Conservation (phyloP, 495 filamentous ascomycete genomes). For the Penicillium salamii region DNA sequence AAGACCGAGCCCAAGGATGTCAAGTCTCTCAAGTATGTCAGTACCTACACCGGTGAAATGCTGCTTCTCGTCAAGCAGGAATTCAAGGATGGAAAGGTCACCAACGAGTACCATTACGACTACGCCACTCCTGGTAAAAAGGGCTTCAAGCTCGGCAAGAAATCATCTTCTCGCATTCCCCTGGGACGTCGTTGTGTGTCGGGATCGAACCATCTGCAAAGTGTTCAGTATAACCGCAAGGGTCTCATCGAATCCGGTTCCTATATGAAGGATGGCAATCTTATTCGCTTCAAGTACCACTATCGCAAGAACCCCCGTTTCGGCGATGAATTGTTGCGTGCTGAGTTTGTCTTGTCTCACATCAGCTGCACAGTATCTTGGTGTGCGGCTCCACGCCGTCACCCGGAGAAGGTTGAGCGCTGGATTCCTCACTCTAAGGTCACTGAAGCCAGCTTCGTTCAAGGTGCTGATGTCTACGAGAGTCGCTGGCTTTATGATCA, state of each 20-base stretch:
- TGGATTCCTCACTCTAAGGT: conserved; percentile 62
- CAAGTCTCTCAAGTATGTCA: conserved; percentile 42
- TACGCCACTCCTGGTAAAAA: conserved; percentile 36
- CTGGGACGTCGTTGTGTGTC: conserved; percentile 46
- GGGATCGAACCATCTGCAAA: conserved; percentile 45
- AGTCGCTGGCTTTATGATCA: conserved; percentile 59
- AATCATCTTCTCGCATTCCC: conserved; percentile 37
- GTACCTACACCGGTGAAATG: conserved; percentile 48
- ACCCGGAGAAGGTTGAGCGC: conserved; percentile 50
- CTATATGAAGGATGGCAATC: conserved; percentile 52
- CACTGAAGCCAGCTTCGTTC: conserved; percentile 56
- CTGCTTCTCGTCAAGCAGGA: conserved; percentile 47
- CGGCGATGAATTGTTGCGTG: conserved; percentile 56
- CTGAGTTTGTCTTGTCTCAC: conserved; percentile 54
- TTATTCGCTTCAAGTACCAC: conserved; percentile 55
- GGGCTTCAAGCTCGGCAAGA: conserved; percentile 25
- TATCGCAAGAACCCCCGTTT: conserved; percentile 57
- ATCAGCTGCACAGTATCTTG: conserved; percentile 57
- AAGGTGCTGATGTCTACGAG: conserved; percentile 52
- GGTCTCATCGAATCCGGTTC: conserved; percentile 55
- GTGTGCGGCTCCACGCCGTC: conserved; percentile 53
- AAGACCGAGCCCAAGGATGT: conserved; percentile 40
- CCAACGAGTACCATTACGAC: conserved; percentile 55
- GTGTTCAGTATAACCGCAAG: conserved; percentile 53
- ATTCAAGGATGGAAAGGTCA: conserved; percentile 41